A percentile compares a stretch with the other conserved stretches of the same genome.
These are phyloP conservation scores for Phlyctochytrium bullatum DNA, from an alignment of 192 early-diverging fungal species.

Conservation along the genomic window DNA sequence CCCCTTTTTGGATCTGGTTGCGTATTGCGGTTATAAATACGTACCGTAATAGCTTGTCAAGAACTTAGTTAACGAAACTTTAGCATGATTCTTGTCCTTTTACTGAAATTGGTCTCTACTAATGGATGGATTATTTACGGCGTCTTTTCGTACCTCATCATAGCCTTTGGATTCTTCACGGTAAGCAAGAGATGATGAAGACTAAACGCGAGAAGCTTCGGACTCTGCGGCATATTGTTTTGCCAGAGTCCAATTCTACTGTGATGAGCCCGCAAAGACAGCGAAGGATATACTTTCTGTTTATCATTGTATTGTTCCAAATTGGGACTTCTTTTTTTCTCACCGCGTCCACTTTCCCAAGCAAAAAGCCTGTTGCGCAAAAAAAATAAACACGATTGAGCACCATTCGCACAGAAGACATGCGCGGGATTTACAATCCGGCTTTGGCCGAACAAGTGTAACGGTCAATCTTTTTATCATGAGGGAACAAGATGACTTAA, in stretches of 20 bases:
- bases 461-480: too few species aligned
- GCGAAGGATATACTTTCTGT: conserved; percentile 83
- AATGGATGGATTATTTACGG: conserved; percentile 58
- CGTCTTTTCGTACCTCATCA: conserved; percentile 69
- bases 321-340: conserved; percentile 80
- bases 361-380: not conserved
- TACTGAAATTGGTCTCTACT: conserved; percentile 46
- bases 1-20: conserved; percentile 79
- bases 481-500: too few species aligned
- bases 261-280: conserved; percentile 62
- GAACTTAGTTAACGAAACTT: not conserved
- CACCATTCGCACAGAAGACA: too few species aligned
- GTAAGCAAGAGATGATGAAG: too few species aligned
- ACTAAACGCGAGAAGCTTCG: too few species aligned
- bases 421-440: too few species aligned
- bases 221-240: conserved; percentile 46
- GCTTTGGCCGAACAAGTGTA: too few species aligned
- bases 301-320: conserved; percentile 79
- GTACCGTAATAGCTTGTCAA: conserved; percentile 52
- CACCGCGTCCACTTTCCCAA: not conserved
- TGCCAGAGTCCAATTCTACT: conserved; percentile 44
- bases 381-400: too few species aligned
- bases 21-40: conserved; percentile 95
- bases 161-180: conserved; percentile 86
- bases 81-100: conserved; percentile 33